Conservation (phyloP, 305 asterid species). For the Solanum hybrid region DNA sequence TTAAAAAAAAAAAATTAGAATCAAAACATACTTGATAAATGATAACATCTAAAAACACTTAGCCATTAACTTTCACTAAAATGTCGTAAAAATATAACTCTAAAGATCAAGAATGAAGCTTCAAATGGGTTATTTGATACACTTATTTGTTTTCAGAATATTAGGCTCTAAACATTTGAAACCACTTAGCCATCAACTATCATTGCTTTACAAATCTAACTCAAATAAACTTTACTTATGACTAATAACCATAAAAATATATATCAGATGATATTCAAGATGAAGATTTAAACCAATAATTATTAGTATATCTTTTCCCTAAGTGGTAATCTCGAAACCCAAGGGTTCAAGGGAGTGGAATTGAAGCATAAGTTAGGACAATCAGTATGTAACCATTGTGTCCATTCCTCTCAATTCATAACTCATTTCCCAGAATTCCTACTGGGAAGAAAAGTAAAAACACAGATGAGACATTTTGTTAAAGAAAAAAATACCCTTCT, state of each 20-base stretch:
- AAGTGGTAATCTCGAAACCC: not conserved
- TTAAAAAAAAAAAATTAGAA: not conserved
- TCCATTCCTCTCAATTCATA: too few species aligned
- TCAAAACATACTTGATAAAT: not conserved
- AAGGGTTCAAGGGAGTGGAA: not conserved
- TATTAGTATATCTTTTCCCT: not conserved
- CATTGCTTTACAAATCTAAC: not conserved
- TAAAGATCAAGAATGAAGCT: not conserved
- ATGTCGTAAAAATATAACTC: not conserved
- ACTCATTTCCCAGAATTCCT: not conserved
- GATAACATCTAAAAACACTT: not conserved
- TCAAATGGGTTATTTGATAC: not conserved
- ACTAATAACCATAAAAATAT: not conserved
- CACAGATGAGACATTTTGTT: not conserved
- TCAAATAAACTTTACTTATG: not conserved
- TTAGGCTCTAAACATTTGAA: not conserved
- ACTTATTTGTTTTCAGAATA: not conserved
- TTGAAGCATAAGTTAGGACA: not conserved
- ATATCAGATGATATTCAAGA: not conserved
- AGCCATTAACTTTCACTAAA: not conserved
- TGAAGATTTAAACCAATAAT: not conserved
- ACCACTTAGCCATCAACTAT: not conserved
- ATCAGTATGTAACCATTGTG: not conserved
- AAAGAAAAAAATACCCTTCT: constrained; percentile 27
- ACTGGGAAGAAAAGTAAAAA: not conserved